A percentile compares a stretch with the other conserved stretches of the same genome.
Conservation (phyloP, 768 basidiomycete genomes). For the Tricholoma flavovirens region DNA sequence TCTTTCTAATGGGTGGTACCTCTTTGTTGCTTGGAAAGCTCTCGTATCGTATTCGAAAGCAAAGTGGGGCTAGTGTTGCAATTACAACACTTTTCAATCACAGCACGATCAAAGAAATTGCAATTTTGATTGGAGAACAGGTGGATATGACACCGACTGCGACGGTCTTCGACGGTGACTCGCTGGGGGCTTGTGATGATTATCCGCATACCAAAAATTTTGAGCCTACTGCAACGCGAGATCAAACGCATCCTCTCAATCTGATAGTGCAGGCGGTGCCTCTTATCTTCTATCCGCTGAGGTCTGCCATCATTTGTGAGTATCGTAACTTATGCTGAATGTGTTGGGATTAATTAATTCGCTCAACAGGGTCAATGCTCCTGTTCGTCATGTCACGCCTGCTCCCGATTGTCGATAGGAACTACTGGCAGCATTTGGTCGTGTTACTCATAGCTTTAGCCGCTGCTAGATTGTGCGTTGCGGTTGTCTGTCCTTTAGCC, state of each 20-base stretch:
- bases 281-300: slow-evolving; percentile 37
- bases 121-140: slow-evolving; percentile 29
- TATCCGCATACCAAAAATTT: slow-evolving; percentile 10
- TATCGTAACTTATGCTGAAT: neutral
- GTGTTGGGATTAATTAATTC: neutral
- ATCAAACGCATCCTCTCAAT: slow-evolving; percentile 32
- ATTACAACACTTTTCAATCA: slow-evolving; percentile 36
- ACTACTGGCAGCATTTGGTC: slow-evolving; percentile 30
- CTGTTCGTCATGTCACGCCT: slow-evolving; percentile 33
- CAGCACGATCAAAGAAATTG: slow-evolving; percentile 38
- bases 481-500: slow-evolving; percentile 31
- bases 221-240: slow-evolving; percentile 14
- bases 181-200: neutral
- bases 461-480: slow-evolving; percentile 27
- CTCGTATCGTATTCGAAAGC: slow-evolving; percentile 35
- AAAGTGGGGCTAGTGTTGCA: slow-evolving; percentile 29
- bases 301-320: slow-evolving; percentile 37
- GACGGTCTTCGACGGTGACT: slow-evolving; percentile 18
- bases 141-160: slow-evolving; percentile 9
- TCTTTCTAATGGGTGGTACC: slow-evolving; percentile 40
- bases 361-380: slow-evolving; percentile 31
- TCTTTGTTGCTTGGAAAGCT: slow-evolving; percentile 43
- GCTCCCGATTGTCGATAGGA: slow-evolving; percentile 20
- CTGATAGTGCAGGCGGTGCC: slow-evolving; percentile 38
- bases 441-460: slow-evolving; percentile 30